Evolutionary conservation across 2,329 filamentous ascomycete genomes (phyloP).

Genomic region (Periglandula ipomoeae): DNA sequence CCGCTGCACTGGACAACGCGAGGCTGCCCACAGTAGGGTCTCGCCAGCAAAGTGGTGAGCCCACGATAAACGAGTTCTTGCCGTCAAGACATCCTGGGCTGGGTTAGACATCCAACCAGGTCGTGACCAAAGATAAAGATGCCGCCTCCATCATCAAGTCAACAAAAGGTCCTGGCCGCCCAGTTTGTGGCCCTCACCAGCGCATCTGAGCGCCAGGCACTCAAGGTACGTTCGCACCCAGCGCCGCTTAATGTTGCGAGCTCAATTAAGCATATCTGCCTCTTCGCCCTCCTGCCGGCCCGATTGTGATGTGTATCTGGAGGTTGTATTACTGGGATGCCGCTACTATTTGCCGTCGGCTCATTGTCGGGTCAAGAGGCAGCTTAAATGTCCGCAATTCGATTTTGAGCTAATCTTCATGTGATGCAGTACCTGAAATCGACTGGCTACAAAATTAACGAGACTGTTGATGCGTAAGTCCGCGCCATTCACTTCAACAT

Average conservation of each 20-base stretch:
- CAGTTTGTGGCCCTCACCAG: constrained; percentile 37
- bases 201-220: constrained; percentile 32
- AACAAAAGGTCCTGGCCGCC: constrained; percentile 30
- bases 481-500: background rate
- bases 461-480: constrained; percentile 50
- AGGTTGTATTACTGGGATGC: background rate
- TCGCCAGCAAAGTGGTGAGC: background rate
- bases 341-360: background rate
- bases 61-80: background rate
- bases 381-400: background rate
- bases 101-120: background rate
- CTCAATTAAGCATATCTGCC: background rate
- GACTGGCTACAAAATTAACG: constrained; percentile 40
- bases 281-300: constrained; percentile 1
- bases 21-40: background rate
- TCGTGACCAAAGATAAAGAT: constrained; percentile 19
- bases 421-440: constrained; percentile 36
- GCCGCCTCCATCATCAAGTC: constrained; percentile 26
- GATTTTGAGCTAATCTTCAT: constrained; percentile 14
- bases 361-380: background rate
- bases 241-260: constrained; percentile 1
- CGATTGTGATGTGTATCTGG: background rate
- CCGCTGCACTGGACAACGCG: background rate
- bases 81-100: background rate
- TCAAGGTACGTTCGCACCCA: constrained; percentile 30